Evolutionary conservation across 176 grass and related monocot genomes (phyloP), one percentile per base, ranked within the genome.

Genomic region (Oryza australiensis): DNA sequence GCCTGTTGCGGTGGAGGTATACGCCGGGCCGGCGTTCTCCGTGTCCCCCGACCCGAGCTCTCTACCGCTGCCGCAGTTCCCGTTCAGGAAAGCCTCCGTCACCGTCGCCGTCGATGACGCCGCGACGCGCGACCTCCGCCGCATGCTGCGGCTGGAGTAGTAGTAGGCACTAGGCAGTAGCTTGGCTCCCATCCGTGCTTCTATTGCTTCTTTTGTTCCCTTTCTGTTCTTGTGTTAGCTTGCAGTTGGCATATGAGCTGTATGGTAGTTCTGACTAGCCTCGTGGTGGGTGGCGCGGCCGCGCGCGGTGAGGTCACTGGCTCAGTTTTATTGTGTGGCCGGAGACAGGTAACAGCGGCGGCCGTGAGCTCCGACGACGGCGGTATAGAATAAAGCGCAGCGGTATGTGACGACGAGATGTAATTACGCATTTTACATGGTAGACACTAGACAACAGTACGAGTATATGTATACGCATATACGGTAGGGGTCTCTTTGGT

Each of bases 21-120:
- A 93, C 85, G 88, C 91, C 33, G 91, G 88, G 5, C 80, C 91
- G 70, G 85, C 73, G 13, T 93, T 93, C 87, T 81, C 68, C 38
- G 64, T 77, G 28, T 93, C 91, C 40, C 87, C 91, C 16, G 85
- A 84, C 69, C 88, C 88, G 22, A 90, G 88, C 74, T 53, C 78
- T 34, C 78, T 90, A 69, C 87, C 91, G 63, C 69, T 93, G 63
- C 91, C 87, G 26, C 82, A 84, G 33, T 93, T 87, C 87, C 34
- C 68, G n/a, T 5, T 70, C 22, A 66, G 37, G 23, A 90, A 79
- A 74, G 49, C 70, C 43, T 78, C 2, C 2, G 23, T 33, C 26
- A 65, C 4, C 26, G 7, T 2, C 42, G 45, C 12, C 7, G 18
- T 10, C 4, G 72, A 49, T 48, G 82, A 28, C 83, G 64, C 23